Evolutionary conservation across 495 filamentous ascomycete species (phyloP).

Genomic region (Podospora pseudoanserina): DNA sequence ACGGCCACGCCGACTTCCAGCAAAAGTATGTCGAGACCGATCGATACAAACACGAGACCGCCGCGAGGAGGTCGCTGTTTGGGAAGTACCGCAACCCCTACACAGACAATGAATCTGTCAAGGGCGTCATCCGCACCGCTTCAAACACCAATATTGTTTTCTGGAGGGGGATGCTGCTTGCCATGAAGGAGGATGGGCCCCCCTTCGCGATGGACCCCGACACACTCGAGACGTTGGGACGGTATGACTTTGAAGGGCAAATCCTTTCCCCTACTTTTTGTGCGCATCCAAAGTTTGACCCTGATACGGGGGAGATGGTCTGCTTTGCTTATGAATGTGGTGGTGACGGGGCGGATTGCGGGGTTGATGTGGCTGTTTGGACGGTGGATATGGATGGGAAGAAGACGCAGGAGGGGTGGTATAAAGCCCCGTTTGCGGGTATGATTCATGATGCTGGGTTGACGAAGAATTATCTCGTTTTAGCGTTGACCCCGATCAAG

Average conservation of each 20-base stretch:
- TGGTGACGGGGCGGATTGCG: conserved; percentile 42
- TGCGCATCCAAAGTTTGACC: conserved; percentile 61
- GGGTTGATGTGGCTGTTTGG: conserved; percentile 49
- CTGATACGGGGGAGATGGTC: conserved; percentile 54
- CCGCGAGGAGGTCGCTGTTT: conserved; percentile 41
- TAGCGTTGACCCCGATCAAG: conserved; percentile 52
- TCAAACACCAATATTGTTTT: conserved; percentile 56
- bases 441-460: conserved; percentile 58
- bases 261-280: conserved; percentile 52
- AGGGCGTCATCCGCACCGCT: conserved; percentile 47
- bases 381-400: conserved; percentile 40
- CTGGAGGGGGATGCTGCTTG: conserved; percentile 50
- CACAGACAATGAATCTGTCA: conserved; percentile 50
- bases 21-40: conserved; percentile 55
- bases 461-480: conserved; percentile 50
- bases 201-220: conserved; percentile 55
- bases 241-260: conserved; percentile 57
- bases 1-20: conserved; percentile 49
- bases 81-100: conserved; percentile 54
- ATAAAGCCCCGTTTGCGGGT: conserved; percentile 49
- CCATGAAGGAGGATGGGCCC: conserved; percentile 53
- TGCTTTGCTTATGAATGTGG: conserved; percentile 55
- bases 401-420: conserved; percentile 45
- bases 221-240: conserved; percentile 52
- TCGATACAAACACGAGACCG: conserved; percentile 41